Percentiles rank a stretch among this genome's conserved stretches.
phyloP scores from a whole-genome alignment of 768 basidiomycete genomes.

The Pisolithus tinctorius region DNA sequence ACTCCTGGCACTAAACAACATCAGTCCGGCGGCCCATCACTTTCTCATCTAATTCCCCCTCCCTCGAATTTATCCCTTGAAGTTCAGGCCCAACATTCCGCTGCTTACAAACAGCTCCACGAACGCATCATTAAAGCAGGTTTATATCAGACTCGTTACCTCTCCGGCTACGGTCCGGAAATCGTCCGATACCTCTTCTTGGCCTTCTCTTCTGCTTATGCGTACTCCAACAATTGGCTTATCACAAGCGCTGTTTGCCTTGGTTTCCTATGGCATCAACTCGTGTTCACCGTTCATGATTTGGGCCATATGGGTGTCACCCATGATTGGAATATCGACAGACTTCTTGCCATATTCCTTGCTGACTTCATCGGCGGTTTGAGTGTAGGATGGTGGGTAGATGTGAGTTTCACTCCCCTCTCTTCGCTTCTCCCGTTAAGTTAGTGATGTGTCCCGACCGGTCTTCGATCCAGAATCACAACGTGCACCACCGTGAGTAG shows the following conservation, averaged over 20 bases:
- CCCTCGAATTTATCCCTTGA: constrained; percentile 49
- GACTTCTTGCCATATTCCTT: constrained; percentile 69
- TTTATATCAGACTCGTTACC: constrained; percentile 76
- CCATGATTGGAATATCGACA: constrained; percentile 76
- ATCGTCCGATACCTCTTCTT: constrained; percentile 70
- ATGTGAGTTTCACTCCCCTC: constrained; percentile 53
- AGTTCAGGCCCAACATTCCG: constrained; percentile 59
- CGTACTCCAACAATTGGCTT: constrained; percentile 61
- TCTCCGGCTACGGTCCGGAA: constrained; percentile 88
- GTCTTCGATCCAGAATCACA: constrained; percentile 64
- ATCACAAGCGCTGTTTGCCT: constrained; percentile 72
- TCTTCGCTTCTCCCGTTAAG: background rate
- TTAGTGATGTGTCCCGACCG: constrained; percentile 2
- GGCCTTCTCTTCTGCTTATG: constrained; percentile 48
- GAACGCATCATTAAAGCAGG: constrained; percentile 68
- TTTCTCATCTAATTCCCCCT: constrained; percentile 41
- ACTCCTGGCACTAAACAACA: constrained; percentile 12
- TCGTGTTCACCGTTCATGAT: constrained; percentile 90
- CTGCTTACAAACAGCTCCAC: constrained; percentile 78
- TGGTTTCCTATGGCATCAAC: constrained; percentile 92
- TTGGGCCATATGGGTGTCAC: constrained; percentile 94
- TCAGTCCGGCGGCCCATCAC: constrained; percentile 30
- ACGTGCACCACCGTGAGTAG: constrained; percentile 87
- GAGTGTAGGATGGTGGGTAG: constrained; percentile 97
- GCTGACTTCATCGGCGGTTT: constrained; percentile 89